These are phyloP conservation scores for Ceratocystis huliohia DNA, from an alignment of 2,329 filamentous ascomycete genomes.

Conservation along the genomic window DNA sequence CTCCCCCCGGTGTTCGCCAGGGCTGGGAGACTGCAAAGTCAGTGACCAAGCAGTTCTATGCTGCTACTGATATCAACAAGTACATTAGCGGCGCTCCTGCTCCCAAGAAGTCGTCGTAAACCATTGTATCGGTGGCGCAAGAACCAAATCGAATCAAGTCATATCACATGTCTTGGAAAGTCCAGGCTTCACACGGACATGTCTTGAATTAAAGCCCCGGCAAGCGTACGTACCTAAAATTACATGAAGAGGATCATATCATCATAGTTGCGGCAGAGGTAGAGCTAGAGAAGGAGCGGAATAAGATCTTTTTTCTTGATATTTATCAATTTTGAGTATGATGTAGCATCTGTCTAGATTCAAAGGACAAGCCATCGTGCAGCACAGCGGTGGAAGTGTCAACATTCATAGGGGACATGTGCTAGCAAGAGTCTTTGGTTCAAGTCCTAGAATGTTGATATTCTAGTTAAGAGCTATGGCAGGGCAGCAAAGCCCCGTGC, in stretches of 20 bases:
- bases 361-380: too few relatives aligned
- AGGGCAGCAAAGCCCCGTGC: too few relatives aligned
- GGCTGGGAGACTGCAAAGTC: conserved; percentile 72
- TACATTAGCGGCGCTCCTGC: conserved; percentile 14
- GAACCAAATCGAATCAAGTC: not conserved
- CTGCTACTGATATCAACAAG: conserved; percentile 41
- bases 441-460: too few relatives aligned
- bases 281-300: not conserved
- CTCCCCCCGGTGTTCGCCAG: conserved; percentile 64
- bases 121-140: not conserved
- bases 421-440: not conserved
- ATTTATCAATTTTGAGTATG: not conserved
- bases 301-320: conserved; percentile 5
- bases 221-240: conserved; percentile 1
- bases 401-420: not conserved
- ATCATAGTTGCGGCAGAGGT: not conserved
- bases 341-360: not conserved
- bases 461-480: too few relatives aligned
- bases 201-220: not conserved
- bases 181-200: not conserved
- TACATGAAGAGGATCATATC: not conserved
- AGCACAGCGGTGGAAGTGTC: too few relatives aligned
- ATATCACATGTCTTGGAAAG: not conserved
- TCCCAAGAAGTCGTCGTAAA: conserved; percentile 44
- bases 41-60: conserved; percentile 58